Evolutionary conservation across 495 filamentous ascomycete species (phyloP).

Genomic region (Wilcoxina mikolae): DNA sequence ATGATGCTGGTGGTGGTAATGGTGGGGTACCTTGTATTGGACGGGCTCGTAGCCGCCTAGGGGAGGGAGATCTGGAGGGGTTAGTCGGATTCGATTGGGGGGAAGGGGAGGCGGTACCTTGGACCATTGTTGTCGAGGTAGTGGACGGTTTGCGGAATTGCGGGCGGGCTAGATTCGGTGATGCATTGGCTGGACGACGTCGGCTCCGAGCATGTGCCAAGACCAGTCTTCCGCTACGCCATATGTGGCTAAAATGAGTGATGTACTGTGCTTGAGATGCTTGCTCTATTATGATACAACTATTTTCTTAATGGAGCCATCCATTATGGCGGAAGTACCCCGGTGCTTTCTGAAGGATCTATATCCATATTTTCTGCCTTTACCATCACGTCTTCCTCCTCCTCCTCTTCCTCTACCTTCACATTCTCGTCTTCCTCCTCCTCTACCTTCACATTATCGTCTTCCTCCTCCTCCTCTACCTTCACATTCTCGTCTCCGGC

Average conservation of each 20-base stretch:
- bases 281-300: too few species aligned
- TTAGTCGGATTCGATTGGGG: background rate
- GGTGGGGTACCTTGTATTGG: background rate
- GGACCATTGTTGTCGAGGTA: conserved; percentile 19
- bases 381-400: background rate
- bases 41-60: background rate
- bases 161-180: conserved; percentile 2
- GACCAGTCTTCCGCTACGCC: background rate
- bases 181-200: conserved; percentile 1
- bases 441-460: background rate
- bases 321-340: background rate
- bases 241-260: background rate
- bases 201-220: background rate
- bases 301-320: background rate
- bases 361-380: background rate
- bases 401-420: background rate
- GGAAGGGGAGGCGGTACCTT: conserved; percentile 12
- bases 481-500: conserved; percentile 27
- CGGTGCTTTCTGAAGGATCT: background rate
- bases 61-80: background rate
- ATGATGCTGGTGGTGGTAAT: background rate
- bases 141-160: too few species aligned
- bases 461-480: conserved; percentile 13
- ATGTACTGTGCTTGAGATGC: background rate
- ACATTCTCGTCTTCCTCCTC: background rate